Evolutionary conservation across 768 basidiomycete genomes (phyloP), one percentile per base, ranked within the genome.

Genomic region (Macrolepiota dolichaula): DNA sequence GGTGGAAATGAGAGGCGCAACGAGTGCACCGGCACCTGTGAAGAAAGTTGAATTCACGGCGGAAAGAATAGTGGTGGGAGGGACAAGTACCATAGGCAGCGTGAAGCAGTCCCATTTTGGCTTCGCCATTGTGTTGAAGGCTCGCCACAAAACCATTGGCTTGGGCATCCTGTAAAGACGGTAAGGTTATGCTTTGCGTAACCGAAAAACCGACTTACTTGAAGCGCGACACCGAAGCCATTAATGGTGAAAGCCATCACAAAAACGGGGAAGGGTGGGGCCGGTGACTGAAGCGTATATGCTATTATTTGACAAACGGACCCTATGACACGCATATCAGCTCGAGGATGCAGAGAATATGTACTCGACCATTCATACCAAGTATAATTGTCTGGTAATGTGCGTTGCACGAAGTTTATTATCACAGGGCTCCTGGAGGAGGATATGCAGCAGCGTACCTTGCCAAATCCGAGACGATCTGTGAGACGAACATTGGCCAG

Each of bases 1-100:
- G 0, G 94, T 96, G 0, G 93, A 82, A 0, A 88, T 84, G 17
- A 96, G 79, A 2, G 94, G 94, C 0, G 92, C 72, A 7, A 76
- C 76, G 10, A 91, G 74, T 1, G 89, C 89, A 1, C 89, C 89
- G 0, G 80, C 73, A 19, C 89, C 88, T 90, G 38, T 52, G 52
- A 17, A 38, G n/a, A 52, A 35, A 7, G 17, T 50, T 49, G 25
- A 19, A 37, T 49, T 56, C 17, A n/a, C 40, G 27, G 9, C 38
- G 13, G 15, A 1, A 13, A 44, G 0, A 32, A 11, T 11, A 3
- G 19, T 29, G 4, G 50, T n/a, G 13, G 4, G 54, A 32, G 46
- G 19, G 36, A 12, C 3, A 53, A 65, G 17, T 59, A 79, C 88
- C 88, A 65, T 89, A 91, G 2, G 81, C 76, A 7, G 86, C 86